These are phyloP conservation scores for Rhynchosporium secalis DNA, from an alignment of 2,329 filamentous ascomycete species.

Conservation along the genomic window DNA sequence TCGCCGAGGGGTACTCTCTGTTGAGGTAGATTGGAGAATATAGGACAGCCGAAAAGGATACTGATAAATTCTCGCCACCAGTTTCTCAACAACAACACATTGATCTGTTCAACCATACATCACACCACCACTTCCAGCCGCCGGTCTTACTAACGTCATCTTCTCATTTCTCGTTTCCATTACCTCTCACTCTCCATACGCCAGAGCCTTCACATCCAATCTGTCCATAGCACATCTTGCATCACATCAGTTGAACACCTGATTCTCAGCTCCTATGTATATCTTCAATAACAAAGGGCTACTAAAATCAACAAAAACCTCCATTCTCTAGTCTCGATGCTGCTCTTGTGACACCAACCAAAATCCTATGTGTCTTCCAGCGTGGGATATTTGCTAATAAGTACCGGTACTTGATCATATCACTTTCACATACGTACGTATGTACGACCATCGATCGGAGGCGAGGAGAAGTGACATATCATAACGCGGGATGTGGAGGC, in stretches of 20 bases:
- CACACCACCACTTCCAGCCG: not conserved
- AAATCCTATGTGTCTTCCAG: not conserved
- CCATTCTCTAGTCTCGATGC: not conserved
- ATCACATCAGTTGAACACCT: not conserved
- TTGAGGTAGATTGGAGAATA: not conserved
- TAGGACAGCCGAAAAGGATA: not conserved
- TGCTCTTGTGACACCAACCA: not conserved
- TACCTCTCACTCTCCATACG: not conserved
- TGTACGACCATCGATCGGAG: not conserved
- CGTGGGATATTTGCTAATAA: slow-evolving; percentile 13
- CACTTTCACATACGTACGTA: not conserved
- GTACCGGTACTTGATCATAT: slow-evolving; percentile 1
- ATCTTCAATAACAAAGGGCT: not conserved
- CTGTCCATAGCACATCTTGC: not conserved
- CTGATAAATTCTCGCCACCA: slow-evolving; percentile 9
- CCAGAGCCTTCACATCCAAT: not conserved
- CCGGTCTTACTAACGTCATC: not conserved
- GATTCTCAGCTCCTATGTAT: not conserved
- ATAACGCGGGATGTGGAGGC: slow-evolving; percentile 2
- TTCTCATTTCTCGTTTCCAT: slow-evolving; percentile 3
- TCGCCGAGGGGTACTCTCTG: not conserved
- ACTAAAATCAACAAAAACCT: not conserved
- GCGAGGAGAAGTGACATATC: slow-evolving; percentile 3
- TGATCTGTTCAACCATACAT: slow-evolving; percentile 1
- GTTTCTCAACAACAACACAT: slow-evolving; percentile 5